Conservation (phyloP, 352 stramenopile genomes). For the Pythium myriotylum region DNA sequence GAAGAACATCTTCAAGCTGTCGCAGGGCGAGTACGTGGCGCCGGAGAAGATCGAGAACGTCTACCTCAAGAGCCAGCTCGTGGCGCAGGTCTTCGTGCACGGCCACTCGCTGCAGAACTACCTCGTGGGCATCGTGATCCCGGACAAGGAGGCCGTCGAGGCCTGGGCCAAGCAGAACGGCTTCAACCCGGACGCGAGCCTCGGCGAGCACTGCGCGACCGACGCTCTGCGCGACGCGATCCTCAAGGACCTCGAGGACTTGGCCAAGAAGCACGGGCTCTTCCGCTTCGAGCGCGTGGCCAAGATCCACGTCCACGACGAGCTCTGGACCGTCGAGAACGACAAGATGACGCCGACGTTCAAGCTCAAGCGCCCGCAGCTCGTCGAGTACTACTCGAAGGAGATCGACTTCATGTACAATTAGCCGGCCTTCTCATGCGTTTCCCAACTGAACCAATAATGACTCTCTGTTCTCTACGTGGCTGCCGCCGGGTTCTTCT, state of each 20-base stretch:
- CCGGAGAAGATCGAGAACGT: constrained; percentile 97
- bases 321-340: constrained; percentile 91
- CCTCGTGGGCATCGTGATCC: constrained; percentile 94
- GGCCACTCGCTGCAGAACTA: constrained; percentile 94
- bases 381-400: constrained; percentile 84
- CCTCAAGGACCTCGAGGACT: constrained; percentile 68
- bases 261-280: constrained; percentile 68
- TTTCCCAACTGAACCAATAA: neutral
- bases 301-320: constrained; percentile 84
- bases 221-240: constrained; percentile 60
- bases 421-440: constrained; percentile 6
- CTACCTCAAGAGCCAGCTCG: constrained; percentile 89
- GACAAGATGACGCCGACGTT: constrained; percentile 94
- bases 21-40: constrained; percentile 95
- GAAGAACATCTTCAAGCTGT: constrained; percentile 95
- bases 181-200: constrained; percentile 25
- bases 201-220: constrained; percentile 35
- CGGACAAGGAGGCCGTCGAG: constrained; percentile 88
- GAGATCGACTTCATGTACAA: constrained; percentile 64
- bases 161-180: constrained; percentile 72
- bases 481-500: constrained; percentile 43
- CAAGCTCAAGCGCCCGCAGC: constrained; percentile 94
- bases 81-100: constrained; percentile 94
- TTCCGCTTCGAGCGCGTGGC: constrained; percentile 93
- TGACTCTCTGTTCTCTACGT: constrained; percentile 19